Conservation (phyloP, 345 rosid genomes). For the Microthlaspi erraticum region DNA sequence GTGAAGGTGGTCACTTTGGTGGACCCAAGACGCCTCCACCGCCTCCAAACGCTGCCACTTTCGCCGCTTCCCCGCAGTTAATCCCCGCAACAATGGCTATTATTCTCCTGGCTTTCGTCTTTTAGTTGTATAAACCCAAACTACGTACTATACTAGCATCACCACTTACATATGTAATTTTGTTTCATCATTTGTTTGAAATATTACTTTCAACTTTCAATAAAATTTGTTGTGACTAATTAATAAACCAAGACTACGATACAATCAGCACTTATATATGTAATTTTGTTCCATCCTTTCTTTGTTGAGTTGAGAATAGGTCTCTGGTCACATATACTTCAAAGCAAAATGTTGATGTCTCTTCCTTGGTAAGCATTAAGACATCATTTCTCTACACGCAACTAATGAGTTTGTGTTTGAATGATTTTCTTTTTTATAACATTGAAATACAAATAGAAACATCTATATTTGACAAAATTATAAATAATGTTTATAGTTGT, state of each 20-base stretch:
- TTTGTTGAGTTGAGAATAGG: no score
- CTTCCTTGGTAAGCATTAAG: no score
- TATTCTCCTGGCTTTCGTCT: neutral
- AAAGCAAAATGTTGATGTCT: no score
- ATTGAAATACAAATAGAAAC: no score
- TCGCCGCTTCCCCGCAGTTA: neutral
- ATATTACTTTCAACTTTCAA: neutral
- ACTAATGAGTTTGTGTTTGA: no score
- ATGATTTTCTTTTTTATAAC: no score
- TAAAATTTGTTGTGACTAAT: neutral
- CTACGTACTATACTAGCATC: no score
- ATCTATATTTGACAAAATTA: no score
- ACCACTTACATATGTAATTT: neutral
- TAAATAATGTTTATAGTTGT: no score
- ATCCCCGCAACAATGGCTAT: neutral
- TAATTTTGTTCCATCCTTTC: no score
- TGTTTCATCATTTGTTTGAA: neutral
- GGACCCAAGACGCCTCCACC: conserved; percentile 10
- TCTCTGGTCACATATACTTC: no score
- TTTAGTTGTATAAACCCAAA: neutral
- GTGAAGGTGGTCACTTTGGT: neutral
- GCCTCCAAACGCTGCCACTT: conserved; percentile 22
- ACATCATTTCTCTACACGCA: no score
- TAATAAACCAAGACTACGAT: neutral
- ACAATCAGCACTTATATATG: neutral